Base-by-base conservation (phyloP, 495 filamentous ascomycete species). In the Hypoxylon trugodes region DNA sequence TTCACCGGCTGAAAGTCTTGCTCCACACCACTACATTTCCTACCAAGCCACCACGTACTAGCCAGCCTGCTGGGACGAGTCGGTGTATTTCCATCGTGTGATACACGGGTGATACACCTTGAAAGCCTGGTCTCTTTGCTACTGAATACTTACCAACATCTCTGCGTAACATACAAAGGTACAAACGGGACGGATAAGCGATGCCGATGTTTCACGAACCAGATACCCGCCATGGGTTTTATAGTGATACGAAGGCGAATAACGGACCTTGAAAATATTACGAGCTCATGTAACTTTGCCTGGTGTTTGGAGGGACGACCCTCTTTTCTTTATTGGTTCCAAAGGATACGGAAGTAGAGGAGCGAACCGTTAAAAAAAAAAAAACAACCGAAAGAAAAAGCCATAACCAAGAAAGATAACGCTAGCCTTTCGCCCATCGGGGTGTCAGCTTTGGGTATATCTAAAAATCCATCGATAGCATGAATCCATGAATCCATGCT, bases 361-460 rank as follows among this genome's bases (percentile, higher is more conserved):
- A 30, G 3, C 26, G 12, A 30, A 18, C 35, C n/a, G 16, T 10
- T 35, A 61, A 40, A 28, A 33, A 52, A 16, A 53, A 26, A 46
- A 32, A 13, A 18, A 36, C 12, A 55, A n/a, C n/a, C 8, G 10
- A 25, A 7, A 37, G 8, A 4, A 28, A 24, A 49, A 37, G 32
- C 6, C 9, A 50, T 7, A 9, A 24, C 9, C 3, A 22, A 35
- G 16, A 10, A 52, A 8, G 38, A 66, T 66, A 52, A 61, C 30
- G 42, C 40, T 41, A 50, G 56, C 63, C 40, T 38, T 53, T n/a
- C n/a, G 30, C 53, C 53, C 59, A 47, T 26, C 37, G 33, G 38
- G 46, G 57, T 26, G 4, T 48, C 38, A 36, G 47, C 58, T 67
- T 36, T 67, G 64, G 64, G 64, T 67, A 59, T 67, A 62, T 62